phyloP scores from a whole-genome alignment of 2,329 filamentous ascomycete genomes.

The Claviceps quebecensis region DNA sequence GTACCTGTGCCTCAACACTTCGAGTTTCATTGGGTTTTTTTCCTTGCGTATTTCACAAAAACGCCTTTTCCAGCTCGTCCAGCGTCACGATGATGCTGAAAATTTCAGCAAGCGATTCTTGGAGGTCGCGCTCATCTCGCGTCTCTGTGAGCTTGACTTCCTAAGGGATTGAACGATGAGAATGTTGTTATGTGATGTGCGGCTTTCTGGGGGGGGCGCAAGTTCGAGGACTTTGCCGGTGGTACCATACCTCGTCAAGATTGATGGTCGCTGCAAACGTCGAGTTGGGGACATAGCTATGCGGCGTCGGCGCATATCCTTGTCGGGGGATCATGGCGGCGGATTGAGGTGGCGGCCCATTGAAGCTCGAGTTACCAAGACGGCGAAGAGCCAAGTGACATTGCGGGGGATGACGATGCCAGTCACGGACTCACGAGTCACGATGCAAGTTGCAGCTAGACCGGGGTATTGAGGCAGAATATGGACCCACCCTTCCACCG shows the following conservation, averaged over 20 bases:
- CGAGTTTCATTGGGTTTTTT: no score
- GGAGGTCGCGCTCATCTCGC: slow-evolving; percentile 77
- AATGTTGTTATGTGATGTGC: neutral
- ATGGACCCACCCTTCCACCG: slow-evolving; percentile 12
- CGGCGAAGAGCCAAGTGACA: neutral
- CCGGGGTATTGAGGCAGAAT: slow-evolving; percentile 19
- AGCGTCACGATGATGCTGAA: slow-evolving; percentile 96
- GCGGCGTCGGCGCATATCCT: slow-evolving; percentile 77
- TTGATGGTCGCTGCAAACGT: slow-evolving; percentile 80
- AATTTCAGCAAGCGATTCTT: slow-evolving; percentile 91
- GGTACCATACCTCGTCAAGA: slow-evolving; percentile 62
- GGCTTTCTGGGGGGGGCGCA: no score
- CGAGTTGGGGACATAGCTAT: slow-evolving; percentile 80
- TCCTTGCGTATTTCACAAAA: no score
- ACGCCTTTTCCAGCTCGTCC: slow-evolving; percentile 91
- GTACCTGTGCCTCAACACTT: no score
- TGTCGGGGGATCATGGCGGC: slow-evolving; percentile 42
- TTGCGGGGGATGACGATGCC: neutral
- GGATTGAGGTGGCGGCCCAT: slow-evolving; percentile 14
- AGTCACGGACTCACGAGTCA: neutral
- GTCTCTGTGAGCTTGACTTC: slow-evolving; percentile 87
- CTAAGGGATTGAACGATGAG: slow-evolving; percentile 26
- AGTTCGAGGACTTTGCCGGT: neutral
- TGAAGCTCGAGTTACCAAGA: slow-evolving; percentile 6
- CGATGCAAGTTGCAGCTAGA: neutral